Conservation (phyloP, 2,329 filamentous ascomycete species). For the Pestalotiopsis sp. region DNA sequence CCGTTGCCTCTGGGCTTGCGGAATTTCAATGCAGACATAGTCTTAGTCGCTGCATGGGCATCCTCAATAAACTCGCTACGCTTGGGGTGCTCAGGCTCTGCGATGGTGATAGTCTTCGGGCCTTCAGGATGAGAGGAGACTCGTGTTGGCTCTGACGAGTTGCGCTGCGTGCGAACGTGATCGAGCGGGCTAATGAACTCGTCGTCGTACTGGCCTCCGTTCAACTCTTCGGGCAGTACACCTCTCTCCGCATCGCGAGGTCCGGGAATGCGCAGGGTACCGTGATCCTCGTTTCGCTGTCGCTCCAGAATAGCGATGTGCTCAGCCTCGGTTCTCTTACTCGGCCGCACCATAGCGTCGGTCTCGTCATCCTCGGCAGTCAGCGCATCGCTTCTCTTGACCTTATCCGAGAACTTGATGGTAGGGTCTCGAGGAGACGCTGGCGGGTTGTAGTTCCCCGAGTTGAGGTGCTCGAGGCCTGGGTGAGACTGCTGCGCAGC, state of each 20-base stretch:
- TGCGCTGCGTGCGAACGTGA: conserved; percentile 24
- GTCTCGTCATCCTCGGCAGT: conserved; percentile 39
- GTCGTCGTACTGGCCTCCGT: conserved; percentile 33
- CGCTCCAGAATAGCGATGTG: conserved; percentile 88
- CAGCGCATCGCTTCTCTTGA: conserved; percentile 58
- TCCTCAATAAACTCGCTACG: conserved; percentile 41
- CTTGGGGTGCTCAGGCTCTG: conserved; percentile 55
- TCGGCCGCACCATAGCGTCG: conserved; percentile 49
- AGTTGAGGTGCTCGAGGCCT: conserved; percentile 16
- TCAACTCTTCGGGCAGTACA: conserved; percentile 62
- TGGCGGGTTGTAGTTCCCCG: conserved; percentile 14
- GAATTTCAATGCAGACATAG: conserved; percentile 42
- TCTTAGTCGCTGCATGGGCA: conserved; percentile 40
- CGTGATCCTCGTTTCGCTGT: conserved; percentile 74
- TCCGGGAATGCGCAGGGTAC: conserved; percentile 84
- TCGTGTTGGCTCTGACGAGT: conserved; percentile 13
- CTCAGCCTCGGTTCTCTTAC: conserved; percentile 64
- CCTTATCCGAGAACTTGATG: conserved; percentile 71
- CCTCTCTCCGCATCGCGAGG: conserved; percentile 89
- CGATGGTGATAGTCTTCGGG: conserved; percentile 65
- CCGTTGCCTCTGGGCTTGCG: conserved; percentile 43
- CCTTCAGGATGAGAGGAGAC: conserved; percentile 33
- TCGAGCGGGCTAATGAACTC: conserved; percentile 24
- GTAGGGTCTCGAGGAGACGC: conserved; percentile 35
- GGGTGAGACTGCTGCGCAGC: conserved; percentile 23